A percentile compares a stretch with the other conserved stretches of the same genome.
These are phyloP conservation scores for Coniochaeta sp. DNA, from an alignment of 2,329 filamentous ascomycete genomes.

Conservation along the genomic window DNA sequence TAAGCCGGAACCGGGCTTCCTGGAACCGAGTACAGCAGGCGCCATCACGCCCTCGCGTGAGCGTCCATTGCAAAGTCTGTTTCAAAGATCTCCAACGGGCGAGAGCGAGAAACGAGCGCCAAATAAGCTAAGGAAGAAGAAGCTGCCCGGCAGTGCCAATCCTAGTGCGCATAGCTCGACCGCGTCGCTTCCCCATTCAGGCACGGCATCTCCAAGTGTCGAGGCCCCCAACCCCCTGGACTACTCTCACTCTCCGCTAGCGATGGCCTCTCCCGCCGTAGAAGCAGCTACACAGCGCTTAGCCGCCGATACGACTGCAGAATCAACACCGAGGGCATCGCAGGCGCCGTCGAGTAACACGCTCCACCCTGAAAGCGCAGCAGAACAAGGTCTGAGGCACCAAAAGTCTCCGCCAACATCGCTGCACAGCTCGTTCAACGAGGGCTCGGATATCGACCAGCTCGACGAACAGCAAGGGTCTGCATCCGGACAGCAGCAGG, in stretches of 20 bases:
- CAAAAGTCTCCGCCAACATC: conserved; percentile 70
- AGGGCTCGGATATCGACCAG: conserved; percentile 74
- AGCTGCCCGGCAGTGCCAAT: conserved; percentile 66
- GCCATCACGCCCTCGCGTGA: conserved; percentile 55
- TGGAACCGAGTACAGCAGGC: conserved; percentile 12
- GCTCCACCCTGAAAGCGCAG: conserved; percentile 34
- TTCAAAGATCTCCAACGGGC: conserved; percentile 59
- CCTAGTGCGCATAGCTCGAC: conserved; percentile 88
- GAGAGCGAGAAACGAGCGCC: conserved; percentile 64
- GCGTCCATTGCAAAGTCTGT: conserved; percentile 59
- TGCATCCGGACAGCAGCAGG: conserved; percentile 4
- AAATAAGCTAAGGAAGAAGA: conserved; percentile 88
- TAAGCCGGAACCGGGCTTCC: conserved; percentile 16
- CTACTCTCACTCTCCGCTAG: conserved; percentile 9
- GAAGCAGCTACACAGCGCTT: conserved; percentile 5
- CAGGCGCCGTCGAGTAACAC: conserved; percentile 34
- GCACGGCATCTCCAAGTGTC: conserved; percentile 34
- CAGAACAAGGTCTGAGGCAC: conserved; percentile 48
- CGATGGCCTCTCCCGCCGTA: conserved; percentile 4
- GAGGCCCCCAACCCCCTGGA: conserved; percentile 43
- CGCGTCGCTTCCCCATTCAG: conserved; percentile 55
- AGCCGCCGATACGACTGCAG: conserved; percentile 26
- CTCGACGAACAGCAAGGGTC: conserved; percentile 43
- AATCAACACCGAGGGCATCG: conserved; percentile 37
- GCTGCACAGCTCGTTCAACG: conserved; percentile 69